These are phyloP conservation scores for Phytopythium sindhum DNA, from an alignment of 352 stramenopile genomes.

Conservation along the genomic window DNA sequence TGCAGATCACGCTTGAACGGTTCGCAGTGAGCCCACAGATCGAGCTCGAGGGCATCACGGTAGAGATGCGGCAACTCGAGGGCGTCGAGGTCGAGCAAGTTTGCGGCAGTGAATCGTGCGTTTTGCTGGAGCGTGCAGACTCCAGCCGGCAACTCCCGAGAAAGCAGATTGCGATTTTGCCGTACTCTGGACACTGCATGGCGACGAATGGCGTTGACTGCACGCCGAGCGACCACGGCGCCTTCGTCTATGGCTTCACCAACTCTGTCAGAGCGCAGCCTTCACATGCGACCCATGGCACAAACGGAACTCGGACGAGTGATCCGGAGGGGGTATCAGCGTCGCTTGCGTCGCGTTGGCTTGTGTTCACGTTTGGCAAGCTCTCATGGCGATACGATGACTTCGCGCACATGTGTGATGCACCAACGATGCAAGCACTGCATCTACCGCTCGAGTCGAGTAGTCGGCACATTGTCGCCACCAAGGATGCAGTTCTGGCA, in stretches of 20 bases:
- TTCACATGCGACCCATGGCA: neutral
- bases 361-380: conserved; percentile 33
- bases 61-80: conserved; percentile 20
- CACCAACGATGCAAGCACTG: conserved; percentile 15
- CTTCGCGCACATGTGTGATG: conserved; percentile 19
- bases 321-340: neutral
- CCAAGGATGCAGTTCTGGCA: conserved; percentile 17
- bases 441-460: conserved; percentile 25
- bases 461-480: conserved; percentile 27
- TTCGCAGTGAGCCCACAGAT: conserved; percentile 23
- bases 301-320: neutral
- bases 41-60: conserved; percentile 21
- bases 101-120: conserved; percentile 19
- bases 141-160: conserved; percentile 11
- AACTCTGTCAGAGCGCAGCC: neutral
- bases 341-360: neutral
- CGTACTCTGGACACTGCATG: conserved; percentile 17
- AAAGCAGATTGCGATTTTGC: conserved; percentile 29
- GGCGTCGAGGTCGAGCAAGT: conserved; percentile 12
- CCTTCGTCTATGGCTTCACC: conserved; percentile 40
- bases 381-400: conserved; percentile 36
- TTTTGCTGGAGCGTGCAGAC: conserved; percentile 13
- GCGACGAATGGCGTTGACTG: conserved; percentile 4
- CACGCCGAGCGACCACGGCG: conserved; percentile 9
- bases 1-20: conserved; percentile 21